Evolutionary conservation across 108 stramenopile genomes (phyloP), one percentile per base, ranked within the genome.

Genomic region (Cyclotella baltica): DNA sequence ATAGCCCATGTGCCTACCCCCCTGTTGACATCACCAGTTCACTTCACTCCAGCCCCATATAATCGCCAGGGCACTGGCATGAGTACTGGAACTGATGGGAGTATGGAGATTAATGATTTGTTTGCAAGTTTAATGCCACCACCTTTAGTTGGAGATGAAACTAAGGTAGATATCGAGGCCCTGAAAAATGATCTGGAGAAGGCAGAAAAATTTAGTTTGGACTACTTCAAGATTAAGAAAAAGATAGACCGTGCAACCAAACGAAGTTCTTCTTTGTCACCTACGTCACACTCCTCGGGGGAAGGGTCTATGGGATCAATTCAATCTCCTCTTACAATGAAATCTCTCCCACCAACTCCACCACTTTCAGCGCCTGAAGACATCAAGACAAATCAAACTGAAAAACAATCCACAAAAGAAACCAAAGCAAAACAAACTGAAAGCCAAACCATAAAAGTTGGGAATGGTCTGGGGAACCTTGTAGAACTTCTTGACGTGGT

Each of bases 201-300:
- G 15, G 48, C 36, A 29, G 40, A 48, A 8, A 67, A 67, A 25
- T 67, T 30, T 47, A 67, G 66, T 30, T 51, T 67, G 25, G 66
- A 67, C 48, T 67, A 67, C 27, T 67, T 67, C 36, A 33, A 67
- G 30, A 48, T 67, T 18, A 67, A 50, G 29, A 67, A 50, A 28
- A 20, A 51, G n/a, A 50, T 67, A 4, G 23, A 48, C 9, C 4
- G 22, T 50, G 46, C 40, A 51, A 29, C 64, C 13, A 51, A 28
- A 18, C 15, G 20, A 30, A 13, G 22, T 19, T 28, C 47, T 10
- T 48, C 40, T 28, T 20, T 18, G 9, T 16, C 30, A 6, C 59
- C 11, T 6, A 9, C 34, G 5, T 31, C 33, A 16, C 19, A 5
- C 3, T 35, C 59, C 6, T 31, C 28, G 11, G 34, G 20, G 5